A percentile compares a stretch with the other conserved stretches of the same genome.
Evolutionary conservation across 2,329 filamentous ascomycete genomes (phyloP).

Genomic region (Neofusicoccum laricinum): DNA sequence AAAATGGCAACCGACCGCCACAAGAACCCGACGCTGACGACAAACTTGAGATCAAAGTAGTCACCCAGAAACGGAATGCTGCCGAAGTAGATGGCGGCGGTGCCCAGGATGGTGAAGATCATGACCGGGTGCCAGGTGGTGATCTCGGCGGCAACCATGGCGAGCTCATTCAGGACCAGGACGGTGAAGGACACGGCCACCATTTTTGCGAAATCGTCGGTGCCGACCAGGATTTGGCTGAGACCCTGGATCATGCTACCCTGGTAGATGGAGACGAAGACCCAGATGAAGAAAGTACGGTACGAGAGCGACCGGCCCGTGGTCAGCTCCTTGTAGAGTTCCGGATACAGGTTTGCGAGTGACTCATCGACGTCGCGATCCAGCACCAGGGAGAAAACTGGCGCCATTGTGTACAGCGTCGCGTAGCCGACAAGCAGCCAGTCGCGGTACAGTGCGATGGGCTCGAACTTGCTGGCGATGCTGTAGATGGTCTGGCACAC

Average conservation of each 20-base stretch:
- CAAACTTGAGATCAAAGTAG: slow-evolving; percentile 85
- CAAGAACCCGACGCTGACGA: slow-evolving; percentile 76
- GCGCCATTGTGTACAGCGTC: slow-evolving; percentile 89
- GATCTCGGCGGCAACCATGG: slow-evolving; percentile 96
- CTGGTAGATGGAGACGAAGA: slow-evolving; percentile 91
- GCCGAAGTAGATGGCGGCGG: slow-evolving; percentile 74
- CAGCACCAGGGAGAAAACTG: slow-evolving; percentile 88
- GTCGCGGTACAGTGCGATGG: slow-evolving; percentile 90
- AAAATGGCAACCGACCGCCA: slow-evolving; percentile 83
- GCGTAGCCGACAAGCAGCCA: slow-evolving; percentile 97
- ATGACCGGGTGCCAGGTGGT: slow-evolving; percentile 96
- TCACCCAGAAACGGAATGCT: slow-evolving; percentile 80
- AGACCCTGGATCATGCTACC: slow-evolving; percentile 94
- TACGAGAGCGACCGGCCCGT: slow-evolving; percentile 83
- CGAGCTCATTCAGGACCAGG: slow-evolving; percentile 86
- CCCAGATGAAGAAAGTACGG: slow-evolving; percentile 95
- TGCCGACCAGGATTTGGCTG: slow-evolving; percentile 79
- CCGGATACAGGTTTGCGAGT: slow-evolving; percentile 90
- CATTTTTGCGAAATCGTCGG: slow-evolving; percentile 58
- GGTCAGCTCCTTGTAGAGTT: slow-evolving; percentile 97
- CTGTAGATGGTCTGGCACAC: slow-evolving; percentile 98
- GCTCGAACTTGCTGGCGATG: slow-evolving; percentile 88
- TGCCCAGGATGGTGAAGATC: slow-evolving; percentile 80
- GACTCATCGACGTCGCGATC: slow-evolving; percentile 94
- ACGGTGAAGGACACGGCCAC: slow-evolving; percentile 90